A percentile compares a stretch with the other conserved stretches of the same genome.
Conservation (phyloP, 169 alveolate genomes). For the Cryptosporidium muris region DNA sequence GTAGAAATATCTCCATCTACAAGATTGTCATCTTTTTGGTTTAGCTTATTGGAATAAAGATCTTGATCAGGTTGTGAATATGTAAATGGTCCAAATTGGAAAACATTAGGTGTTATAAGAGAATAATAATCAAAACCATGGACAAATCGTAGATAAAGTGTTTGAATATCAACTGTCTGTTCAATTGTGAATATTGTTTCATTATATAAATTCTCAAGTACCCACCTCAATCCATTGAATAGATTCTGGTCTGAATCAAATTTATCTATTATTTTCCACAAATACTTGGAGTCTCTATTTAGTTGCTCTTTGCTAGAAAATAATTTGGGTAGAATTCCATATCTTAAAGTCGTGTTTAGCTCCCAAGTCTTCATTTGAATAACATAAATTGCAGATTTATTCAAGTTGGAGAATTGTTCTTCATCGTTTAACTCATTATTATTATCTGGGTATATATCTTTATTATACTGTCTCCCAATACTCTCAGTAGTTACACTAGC, state of each 20-base stretch:
- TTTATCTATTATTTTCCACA: slow-evolving; percentile 43
- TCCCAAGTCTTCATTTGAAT: slow-evolving; percentile 32
- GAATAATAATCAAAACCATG: slow-evolving; percentile 63
- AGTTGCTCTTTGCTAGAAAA: slow-evolving; percentile 39
- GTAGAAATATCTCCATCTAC: neutral
- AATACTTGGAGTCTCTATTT: slow-evolving; percentile 1
- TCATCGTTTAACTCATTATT: neutral
- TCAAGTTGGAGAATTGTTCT: neutral
- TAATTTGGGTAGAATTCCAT: slow-evolving; percentile 16
- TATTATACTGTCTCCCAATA: neutral
- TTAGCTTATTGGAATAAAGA: neutral
- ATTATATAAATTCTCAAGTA: neutral
- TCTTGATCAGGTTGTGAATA: neutral
- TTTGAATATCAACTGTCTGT: slow-evolving; percentile 5
- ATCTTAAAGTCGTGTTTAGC: slow-evolving; percentile 1
- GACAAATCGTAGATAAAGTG: slow-evolving; percentile 32
- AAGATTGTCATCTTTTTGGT: neutral
- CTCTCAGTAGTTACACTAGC: slow-evolving; percentile 25
- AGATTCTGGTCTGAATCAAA: slow-evolving; percentile 32
- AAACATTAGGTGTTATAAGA: neutral
- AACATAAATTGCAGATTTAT: slow-evolving; percentile 23
- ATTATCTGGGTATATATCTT: neutral
- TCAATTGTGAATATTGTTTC: neutral
- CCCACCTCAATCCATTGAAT: neutral
- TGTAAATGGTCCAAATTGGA: neutral